Base-by-base conservation (phyloP, 345 rosid genomes). In the Hypericum perforatum region DNA sequence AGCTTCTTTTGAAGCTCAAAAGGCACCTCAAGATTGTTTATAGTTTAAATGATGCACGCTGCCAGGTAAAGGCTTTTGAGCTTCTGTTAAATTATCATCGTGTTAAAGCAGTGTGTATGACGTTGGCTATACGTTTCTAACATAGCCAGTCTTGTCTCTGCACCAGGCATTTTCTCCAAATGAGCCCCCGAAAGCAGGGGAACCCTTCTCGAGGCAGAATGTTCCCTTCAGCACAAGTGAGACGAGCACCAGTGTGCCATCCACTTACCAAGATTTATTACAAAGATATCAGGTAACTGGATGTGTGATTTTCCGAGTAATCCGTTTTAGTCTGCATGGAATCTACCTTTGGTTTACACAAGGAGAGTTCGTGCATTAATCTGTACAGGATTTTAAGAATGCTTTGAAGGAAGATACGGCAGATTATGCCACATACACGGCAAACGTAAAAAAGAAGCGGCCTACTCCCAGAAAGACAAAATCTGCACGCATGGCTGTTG, bases 1-100 rank as follows among this genome's bases (percentile, higher is more conserved):
- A 84, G 71, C 97, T 94, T 64, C 95, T 94, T 62, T 63, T 86
- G 85, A 89, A 72, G 81, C 86, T 94, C 47, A 94, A 94, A 74
- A 81, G 95, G 68, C 82, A 84, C 72, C 75, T 94, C 45, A 94
- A 94, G 70, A 78, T 89, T 64, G 77, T 80, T 6, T 89, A 94
- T 67, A 73, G 94, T 70, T 72, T 89, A 62, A 78, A 84, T 56
- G 95, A 94, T 75, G 80, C 87, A 12, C 94, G 94, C 43, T 89
- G 99, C 76, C 97, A 88, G 95, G 99, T 94, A 63, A 40, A 68
- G 7, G 59, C 49, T 53, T 16, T 15, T 3, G 0, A 46, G 1
- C 2, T 46, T 48, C 43, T 8, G n/a, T 39, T 49, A 41, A 37
- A 45, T 2, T 14, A 5, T n/a, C 53, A 10, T 49, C 38, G n/a